phyloP scores from a whole-genome alignment of 768 basidiomycete species.

The Macrolepiota albuminosa region DNA sequence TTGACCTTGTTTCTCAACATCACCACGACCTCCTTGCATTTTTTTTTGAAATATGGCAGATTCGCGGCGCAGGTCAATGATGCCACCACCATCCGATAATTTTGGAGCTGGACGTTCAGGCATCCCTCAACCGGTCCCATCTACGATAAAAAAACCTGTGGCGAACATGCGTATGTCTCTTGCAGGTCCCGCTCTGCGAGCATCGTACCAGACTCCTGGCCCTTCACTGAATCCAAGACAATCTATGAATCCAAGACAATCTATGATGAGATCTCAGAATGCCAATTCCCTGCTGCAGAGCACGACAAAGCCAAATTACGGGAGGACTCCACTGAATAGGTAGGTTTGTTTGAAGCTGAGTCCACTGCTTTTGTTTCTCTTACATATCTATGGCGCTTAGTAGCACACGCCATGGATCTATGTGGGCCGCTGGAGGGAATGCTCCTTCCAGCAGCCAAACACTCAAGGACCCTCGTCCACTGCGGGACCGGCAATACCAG shows the following conservation, averaged over 20 bases:
- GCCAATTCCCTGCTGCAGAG: conserved; percentile 66
- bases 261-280: conserved; percentile 66
- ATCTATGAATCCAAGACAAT: conserved; percentile 66
- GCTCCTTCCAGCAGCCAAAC: conserved; percentile 50
- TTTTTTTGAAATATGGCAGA: conserved; percentile 24
- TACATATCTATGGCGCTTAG: conserved; percentile 23
- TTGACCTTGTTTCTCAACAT: conserved; percentile 5
- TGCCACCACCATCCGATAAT: conserved; percentile 49
- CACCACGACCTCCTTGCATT: neutral
- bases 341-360: conserved; percentile 27
- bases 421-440: conserved; percentile 55
- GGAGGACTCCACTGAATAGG: conserved; percentile 74
- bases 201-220: conserved; percentile 38
- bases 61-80: conserved; percentile 49
- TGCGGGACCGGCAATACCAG: conserved; percentile 74
- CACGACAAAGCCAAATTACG: conserved; percentile 58
- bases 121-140: conserved; percentile 57
- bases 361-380: conserved; percentile 5
- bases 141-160: conserved; percentile 67
- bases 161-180: conserved; percentile 62
- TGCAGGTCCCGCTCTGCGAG: conserved; percentile 68
- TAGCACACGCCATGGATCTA: conserved; percentile 73
- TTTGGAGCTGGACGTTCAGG: conserved; percentile 53
- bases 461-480: conserved; percentile 69
- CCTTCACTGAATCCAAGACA: conserved; percentile 56